These are phyloP conservation scores for Deuterostichococcus epilithicus DNA, from an alignment of 139 green algal species.

Conservation along the genomic window DNA sequence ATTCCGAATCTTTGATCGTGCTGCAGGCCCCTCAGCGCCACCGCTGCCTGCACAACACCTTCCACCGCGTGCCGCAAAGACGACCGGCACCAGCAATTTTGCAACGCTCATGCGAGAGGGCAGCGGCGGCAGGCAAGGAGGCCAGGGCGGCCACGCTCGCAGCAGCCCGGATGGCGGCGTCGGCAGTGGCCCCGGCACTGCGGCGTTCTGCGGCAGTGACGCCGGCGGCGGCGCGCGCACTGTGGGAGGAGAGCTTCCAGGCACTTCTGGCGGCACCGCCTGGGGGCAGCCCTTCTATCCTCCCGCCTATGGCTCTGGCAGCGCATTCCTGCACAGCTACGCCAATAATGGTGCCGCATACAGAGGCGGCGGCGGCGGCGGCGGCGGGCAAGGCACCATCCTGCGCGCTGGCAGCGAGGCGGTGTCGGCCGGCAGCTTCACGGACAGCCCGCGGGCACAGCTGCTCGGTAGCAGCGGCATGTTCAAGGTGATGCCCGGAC, in stretches of 20 bases:
- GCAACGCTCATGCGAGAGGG: background rate
- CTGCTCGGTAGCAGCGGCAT: background rate
- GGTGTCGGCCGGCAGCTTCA: background rate
- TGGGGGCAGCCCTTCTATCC: too few species aligned
- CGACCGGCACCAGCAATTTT: background rate
- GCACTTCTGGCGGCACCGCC: too few species aligned
- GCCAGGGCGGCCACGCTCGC: too few species aligned
- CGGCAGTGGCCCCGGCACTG: too few species aligned
- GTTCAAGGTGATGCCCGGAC: background rate
- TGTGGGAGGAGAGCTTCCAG: too few species aligned
- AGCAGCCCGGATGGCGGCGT: background rate
- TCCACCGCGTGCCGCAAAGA: background rate
- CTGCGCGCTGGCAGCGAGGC: background rate
- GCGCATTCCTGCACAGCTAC: too few species aligned
- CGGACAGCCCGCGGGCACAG: background rate
- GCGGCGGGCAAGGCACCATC: background rate
- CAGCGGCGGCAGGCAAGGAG: background rate
- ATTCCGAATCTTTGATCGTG: too few species aligned
- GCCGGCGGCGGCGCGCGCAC: too few species aligned
- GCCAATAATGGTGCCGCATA: too few species aligned
- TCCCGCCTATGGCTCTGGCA: too few species aligned
- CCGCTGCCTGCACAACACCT: background rate
- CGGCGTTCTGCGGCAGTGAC: too few species aligned
- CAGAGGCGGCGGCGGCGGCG: too few species aligned
- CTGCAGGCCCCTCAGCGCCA: background rate